Percentiles rank a stretch among this genome's conserved stretches.
These are phyloP conservation scores for Scedosporium dehoogii DNA, from an alignment of 2,329 filamentous ascomycete genomes.

Conservation along the genomic window DNA sequence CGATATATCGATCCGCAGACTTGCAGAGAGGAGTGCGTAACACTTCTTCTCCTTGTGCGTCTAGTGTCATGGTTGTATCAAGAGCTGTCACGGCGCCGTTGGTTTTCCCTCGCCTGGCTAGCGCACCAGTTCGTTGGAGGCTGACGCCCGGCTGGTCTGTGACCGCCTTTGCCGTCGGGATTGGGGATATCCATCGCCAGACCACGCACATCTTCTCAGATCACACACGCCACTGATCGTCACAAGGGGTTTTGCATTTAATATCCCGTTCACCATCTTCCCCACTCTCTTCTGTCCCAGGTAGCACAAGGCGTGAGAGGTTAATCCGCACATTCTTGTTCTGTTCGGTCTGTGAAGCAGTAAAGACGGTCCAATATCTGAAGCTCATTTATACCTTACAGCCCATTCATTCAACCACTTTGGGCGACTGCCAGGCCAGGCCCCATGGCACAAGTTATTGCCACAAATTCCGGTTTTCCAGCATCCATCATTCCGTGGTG, in stretches of 20 bases:
- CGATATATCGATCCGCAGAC: no score
- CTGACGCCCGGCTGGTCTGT: background rate
- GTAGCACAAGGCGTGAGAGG: background rate
- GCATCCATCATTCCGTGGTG: background rate
- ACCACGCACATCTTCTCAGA: background rate
- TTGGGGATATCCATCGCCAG: background rate
- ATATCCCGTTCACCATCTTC: background rate
- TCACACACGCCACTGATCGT: background rate
- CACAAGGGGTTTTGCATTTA: background rate
- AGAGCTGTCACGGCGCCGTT: no score
- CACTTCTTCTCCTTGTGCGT: background rate
- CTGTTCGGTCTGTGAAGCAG: background rate
- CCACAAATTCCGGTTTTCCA: background rate
- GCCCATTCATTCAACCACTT: background rate
- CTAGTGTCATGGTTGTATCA: no score
- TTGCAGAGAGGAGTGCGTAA: no score
- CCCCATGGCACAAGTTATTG: background rate
- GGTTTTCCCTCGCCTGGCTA: no score
- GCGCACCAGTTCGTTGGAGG: background rate
- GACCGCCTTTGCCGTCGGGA: background rate
- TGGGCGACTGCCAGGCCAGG: background rate
- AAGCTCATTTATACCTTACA: background rate
- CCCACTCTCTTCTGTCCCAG: background rate
- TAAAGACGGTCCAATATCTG: background rate
- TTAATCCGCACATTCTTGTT: background rate